These are phyloP conservation scores for Trypanosoma rangeli DNA, from an alignment of 208 protist species.

Conservation along the genomic window DNA sequence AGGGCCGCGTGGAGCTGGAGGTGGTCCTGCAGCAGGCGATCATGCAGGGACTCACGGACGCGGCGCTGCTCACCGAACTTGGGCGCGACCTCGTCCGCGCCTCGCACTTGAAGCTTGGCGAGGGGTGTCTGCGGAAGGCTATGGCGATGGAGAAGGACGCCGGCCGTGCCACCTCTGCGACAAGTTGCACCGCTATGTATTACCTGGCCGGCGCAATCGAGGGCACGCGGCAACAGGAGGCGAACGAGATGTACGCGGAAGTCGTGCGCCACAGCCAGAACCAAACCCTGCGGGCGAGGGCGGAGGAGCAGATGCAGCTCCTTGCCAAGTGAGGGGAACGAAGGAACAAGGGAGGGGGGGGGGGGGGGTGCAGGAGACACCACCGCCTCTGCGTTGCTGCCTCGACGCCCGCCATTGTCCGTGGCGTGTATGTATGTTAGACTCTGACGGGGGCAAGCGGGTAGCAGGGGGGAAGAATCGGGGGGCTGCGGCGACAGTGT, in stretches of 20 bases:
- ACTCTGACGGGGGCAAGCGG: no score
- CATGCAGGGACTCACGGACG: slow-evolving; percentile 58
- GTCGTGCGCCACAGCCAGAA: slow-evolving; percentile 39
- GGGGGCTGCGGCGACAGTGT: no score
- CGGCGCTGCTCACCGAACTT: slow-evolving; percentile 68
- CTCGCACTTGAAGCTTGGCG: slow-evolving; percentile 36
- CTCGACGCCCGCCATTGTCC: no score
- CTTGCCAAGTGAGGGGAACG: slow-evolving; percentile 18
- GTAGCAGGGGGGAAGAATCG: no score
- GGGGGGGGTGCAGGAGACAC: no score
- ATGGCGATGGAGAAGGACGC: slow-evolving; percentile 30
- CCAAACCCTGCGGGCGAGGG: slow-evolving; percentile 66
- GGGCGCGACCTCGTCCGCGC: slow-evolving; percentile 62
- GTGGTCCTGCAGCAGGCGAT: slow-evolving; percentile 64
- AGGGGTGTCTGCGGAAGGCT: slow-evolving; percentile 61
- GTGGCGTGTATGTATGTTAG: no score
- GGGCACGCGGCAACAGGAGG: slow-evolving; percentile 45
- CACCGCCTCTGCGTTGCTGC: no score
- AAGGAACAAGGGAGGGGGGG: no score
- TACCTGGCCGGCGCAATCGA: slow-evolving; percentile 68
- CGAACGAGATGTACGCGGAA: slow-evolving; percentile 40
- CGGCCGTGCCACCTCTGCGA: slow-evolving; percentile 7
- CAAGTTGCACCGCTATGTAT: slow-evolving; percentile 43
- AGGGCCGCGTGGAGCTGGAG: slow-evolving; percentile 51
- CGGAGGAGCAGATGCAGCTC: slow-evolving; percentile 66